A percentile compares a stretch with the other conserved stretches of the same genome.
Conservation (phyloP, 106 monocot genomes). For the Apostasia shenzhenica region DNA sequence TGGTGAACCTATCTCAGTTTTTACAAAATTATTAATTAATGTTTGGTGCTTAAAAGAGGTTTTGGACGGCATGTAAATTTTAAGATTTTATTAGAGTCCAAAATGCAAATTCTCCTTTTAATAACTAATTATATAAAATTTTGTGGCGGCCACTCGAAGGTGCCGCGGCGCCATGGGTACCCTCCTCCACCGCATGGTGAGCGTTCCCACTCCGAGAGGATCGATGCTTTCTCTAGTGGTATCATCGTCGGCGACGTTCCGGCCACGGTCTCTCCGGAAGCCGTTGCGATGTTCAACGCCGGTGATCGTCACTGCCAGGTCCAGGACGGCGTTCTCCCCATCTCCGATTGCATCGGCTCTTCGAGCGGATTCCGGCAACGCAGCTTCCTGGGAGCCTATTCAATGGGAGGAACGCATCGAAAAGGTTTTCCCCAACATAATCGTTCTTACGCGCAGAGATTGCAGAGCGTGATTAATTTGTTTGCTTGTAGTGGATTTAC, state of each 20-base stretch:
- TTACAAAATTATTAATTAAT: too few species aligned
- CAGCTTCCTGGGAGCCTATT: background rate
- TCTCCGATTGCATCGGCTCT: background rate
- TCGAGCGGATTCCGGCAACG: background rate
- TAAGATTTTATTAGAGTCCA: too few species aligned
- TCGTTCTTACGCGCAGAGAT: background rate
- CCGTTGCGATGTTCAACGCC: background rate
- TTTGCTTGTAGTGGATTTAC: conserved; percentile 38
- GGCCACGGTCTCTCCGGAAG: background rate
- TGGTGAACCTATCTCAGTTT: too few species aligned
- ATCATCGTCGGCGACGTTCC: background rate
- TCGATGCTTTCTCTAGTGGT: background rate
- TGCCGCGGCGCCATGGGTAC: background rate
- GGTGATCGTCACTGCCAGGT: background rate
- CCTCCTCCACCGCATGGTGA: background rate
- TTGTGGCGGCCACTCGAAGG: too few species aligned
- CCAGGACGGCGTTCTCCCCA: background rate
- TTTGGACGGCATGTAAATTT: too few species aligned
- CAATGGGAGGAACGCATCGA: conserved; percentile 12
- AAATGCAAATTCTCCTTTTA: too few species aligned
- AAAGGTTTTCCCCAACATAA: background rate
- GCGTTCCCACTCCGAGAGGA: background rate
- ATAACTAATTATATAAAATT: too few species aligned
- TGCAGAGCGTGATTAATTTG: background rate
- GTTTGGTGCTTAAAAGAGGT: too few species aligned